Conservation (phyloP, 2,329 filamentous ascomycete genomes). For the Monilinia fructigena region DNA sequence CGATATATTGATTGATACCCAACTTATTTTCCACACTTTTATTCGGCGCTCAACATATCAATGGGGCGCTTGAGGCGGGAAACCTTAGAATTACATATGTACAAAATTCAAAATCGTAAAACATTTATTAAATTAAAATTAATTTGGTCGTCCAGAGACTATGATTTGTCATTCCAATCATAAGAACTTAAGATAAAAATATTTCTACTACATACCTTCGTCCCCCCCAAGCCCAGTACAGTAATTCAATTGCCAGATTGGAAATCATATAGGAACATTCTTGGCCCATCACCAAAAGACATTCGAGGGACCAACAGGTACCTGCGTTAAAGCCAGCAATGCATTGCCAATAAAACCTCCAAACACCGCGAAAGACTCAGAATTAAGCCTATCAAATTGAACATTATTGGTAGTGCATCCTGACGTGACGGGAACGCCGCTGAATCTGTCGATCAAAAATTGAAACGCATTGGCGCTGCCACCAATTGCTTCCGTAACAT, state of each 20-base stretch:
- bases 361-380: background rate
- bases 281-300: background rate
- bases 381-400: background rate
- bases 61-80: background rate
- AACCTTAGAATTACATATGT: background rate
- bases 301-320: background rate
- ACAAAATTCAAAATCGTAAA: background rate
- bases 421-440: slow-evolving; percentile 6
- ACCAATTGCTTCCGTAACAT: slow-evolving; percentile 43
- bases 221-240: no score
- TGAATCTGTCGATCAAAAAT: slow-evolving; percentile 34
- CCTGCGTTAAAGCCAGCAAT: slow-evolving; percentile 8
- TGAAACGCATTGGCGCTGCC: slow-evolving; percentile 40
- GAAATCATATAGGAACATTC: no score
- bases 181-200: background rate
- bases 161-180: background rate
- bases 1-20: slow-evolving; percentile 22
- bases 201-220: background rate
- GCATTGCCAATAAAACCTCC: background rate
- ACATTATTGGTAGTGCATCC: slow-evolving; percentile 14
- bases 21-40: slow-evolving; percentile 15
- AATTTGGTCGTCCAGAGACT: background rate
- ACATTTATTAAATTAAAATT: background rate
- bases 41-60: slow-evolving; percentile 7
- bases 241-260: no score